Evolutionary conservation across 495 filamentous ascomycete species (phyloP).

Genomic region (Neurospora sp.): DNA sequence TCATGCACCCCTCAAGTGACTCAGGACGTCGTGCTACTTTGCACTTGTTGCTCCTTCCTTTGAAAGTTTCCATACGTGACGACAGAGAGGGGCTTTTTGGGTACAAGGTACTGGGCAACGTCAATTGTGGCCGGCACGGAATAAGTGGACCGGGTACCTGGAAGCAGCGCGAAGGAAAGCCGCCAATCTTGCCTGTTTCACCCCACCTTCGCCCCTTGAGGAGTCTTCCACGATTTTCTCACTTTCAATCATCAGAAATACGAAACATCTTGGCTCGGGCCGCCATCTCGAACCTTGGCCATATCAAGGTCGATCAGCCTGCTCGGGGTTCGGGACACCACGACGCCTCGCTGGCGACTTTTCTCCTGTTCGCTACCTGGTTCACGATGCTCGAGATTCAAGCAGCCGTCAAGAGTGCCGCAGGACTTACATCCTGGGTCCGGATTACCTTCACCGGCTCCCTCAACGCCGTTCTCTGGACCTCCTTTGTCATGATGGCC

Average conservation of each 20-base stretch:
- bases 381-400: no score
- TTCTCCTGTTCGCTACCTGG: no score
- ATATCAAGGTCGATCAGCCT: not conserved
- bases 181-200: not conserved
- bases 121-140: not conserved
- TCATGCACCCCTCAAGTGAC: not conserved
- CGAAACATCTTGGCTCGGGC: not conserved
- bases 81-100: not conserved
- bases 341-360: no score
- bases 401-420: no score
- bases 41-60: not conserved
- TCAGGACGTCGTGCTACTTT: not conserved
- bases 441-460: no score
- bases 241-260: not conserved
- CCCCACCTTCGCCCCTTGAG: not conserved
- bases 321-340: not conserved
- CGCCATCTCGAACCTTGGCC: no score
- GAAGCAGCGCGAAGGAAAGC: not conserved
- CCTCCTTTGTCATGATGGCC: no score
- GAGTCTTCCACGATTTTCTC: not conserved
- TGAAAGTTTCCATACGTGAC: not conserved
- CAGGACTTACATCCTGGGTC: no score
- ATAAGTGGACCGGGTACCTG: not conserved
- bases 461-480: no score
- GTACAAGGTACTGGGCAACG: not conserved